Evolutionary conservation across 2,329 filamentous ascomycete species (phyloP), one percentile per base, ranked within the genome.

Genomic region (Huntiella savannae): DNA sequence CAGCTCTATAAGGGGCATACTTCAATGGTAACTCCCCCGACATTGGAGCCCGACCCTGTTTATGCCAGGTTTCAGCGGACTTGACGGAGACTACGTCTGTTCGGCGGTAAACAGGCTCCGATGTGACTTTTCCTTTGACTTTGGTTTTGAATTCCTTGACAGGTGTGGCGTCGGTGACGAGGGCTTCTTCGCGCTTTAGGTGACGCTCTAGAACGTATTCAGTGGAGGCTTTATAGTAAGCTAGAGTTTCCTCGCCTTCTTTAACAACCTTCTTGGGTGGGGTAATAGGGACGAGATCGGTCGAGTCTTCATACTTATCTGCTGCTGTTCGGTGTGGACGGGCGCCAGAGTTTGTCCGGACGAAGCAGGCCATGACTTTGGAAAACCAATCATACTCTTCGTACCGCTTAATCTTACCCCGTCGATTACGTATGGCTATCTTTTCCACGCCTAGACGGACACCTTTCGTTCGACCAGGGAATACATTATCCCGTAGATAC

Each of bases 41-140:
- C 19, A 73, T 70, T 3, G 91, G 77, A 19, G 77, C 79, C 8
- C 88, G 75, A 0, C 91, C 91, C 65, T 95, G 88, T 59, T 95
- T 95, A 59, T 96, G 91, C 91, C 91, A 98, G 1, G 84, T 94
- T 59, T 98, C 91, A 1, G 82, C 81, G 22, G 84, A 92, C 60
- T 94, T 87, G 59, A 92, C 93, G 35, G 73, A 69, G 2, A 87
- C 75, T 0, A 96, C 76, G 53, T 96, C 87, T 45, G 73, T 71
- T 33, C 88, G 77, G 1, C 70, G 70, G 57, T 77, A 96, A 0
- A 96, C 85, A 1, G 83, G 77, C 58, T 94, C 85, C 49, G 82
- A 74, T 39, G 79, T 80, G 2, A 71, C 63, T 40, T 79, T 80
- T 39, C 76, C 81, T 60, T 88, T 94, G 7, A 74, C 78, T 40